Base-by-base conservation (phyloP, 2,329 filamentous ascomycete genomes). In the Fusarium circinatum region DNA sequence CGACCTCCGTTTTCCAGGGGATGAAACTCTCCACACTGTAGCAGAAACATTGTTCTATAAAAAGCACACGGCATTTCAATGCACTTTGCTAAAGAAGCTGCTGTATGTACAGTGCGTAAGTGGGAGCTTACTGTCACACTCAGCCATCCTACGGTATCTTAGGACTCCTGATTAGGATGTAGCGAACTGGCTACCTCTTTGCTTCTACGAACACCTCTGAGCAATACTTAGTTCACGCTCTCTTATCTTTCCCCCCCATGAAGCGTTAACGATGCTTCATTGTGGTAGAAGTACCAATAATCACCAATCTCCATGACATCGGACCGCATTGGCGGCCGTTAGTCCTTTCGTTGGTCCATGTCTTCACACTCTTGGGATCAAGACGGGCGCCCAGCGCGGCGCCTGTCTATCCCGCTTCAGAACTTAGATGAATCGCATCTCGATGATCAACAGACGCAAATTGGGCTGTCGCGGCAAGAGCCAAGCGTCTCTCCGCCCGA, bases 381-480 rank as follows among this genome's bases (percentile, higher is more conserved):
- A 47, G 77, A 78, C 51, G 74, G 74, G 74, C 74, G 75, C 67
- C 68, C 75, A 62, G 66, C 65, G 57, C 77, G 75, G 65, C 78
- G 75, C 60, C 79, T 75, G 78, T 91, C 92, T 71, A 95, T 96
- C 83, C 93, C 92, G 68, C 85, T 96, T 66, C 91, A 91, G 81
- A 89, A 92, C 76, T 85, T 93, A 41, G 80, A 81, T 62, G 71
- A 73, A 38, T 60, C 76, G 18, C 65, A 73, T 34, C 67, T 67
- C 38, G 66, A 70, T 34, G 55, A 64, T 45, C 54, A 68, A 41
- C 56, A 71, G 42, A 44, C 65, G 28, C 65, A 65, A 32, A 51
- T 61, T 42, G 71, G 64, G 38, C 63, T 64, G 24, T 49, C 65
- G 26, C 58, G 48, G 12, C 69, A 72, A 34, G 68, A 73, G 26